Evolutionary conservation across 2,329 filamentous ascomycete species (phyloP).

Genomic region (Ceratocystiopsis sp.): DNA sequence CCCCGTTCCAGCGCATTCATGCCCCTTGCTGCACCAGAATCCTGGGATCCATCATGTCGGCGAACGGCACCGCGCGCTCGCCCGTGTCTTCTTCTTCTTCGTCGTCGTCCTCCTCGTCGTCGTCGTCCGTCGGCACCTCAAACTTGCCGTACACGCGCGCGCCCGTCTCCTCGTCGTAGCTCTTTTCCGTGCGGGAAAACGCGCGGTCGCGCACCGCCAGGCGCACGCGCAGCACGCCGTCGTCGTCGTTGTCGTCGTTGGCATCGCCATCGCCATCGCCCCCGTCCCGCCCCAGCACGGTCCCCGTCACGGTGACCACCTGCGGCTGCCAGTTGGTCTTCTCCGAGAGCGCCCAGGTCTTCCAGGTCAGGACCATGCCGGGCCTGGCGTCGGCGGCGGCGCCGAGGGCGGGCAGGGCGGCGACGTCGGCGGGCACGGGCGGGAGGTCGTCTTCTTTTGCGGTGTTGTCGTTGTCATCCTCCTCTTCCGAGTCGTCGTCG

Average conservation of each 20-base stretch:
- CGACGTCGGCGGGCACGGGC: slow-evolving; percentile 38
- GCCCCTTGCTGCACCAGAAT: slow-evolving; percentile 30
- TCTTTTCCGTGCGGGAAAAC: slow-evolving; percentile 35
- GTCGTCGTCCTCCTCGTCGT: slow-evolving; percentile 33
- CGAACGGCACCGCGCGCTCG: slow-evolving; percentile 39
- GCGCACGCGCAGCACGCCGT: slow-evolving; percentile 35
- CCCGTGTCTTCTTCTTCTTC: slow-evolving; percentile 26
- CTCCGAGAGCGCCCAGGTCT: slow-evolving; percentile 42
- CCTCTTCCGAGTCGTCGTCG: background rate
- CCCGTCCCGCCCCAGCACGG: slow-evolving; percentile 29
- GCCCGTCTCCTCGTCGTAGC: slow-evolving; percentile 49
- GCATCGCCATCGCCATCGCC: slow-evolving; percentile 16
- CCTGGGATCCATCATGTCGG: slow-evolving; percentile 50
- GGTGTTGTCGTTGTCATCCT: background rate
- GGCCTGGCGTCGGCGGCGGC: slow-evolving; percentile 26
- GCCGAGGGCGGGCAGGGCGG: slow-evolving; percentile 31
- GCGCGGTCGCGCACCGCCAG: slow-evolving; percentile 54
- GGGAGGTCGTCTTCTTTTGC: slow-evolving; percentile 41
- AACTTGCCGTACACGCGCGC: slow-evolving; percentile 62
- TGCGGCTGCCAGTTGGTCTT: slow-evolving; percentile 50
- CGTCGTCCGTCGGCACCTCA: slow-evolving; percentile 47
- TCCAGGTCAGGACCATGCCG: slow-evolving; percentile 55
- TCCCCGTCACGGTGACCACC: slow-evolving; percentile 45
- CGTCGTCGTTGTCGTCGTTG: slow-evolving; percentile 34
- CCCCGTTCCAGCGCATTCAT: no score